phyloP scores from a whole-genome alignment of 164 flowering plant genomes.

The Stephania cephalantha region DNA sequence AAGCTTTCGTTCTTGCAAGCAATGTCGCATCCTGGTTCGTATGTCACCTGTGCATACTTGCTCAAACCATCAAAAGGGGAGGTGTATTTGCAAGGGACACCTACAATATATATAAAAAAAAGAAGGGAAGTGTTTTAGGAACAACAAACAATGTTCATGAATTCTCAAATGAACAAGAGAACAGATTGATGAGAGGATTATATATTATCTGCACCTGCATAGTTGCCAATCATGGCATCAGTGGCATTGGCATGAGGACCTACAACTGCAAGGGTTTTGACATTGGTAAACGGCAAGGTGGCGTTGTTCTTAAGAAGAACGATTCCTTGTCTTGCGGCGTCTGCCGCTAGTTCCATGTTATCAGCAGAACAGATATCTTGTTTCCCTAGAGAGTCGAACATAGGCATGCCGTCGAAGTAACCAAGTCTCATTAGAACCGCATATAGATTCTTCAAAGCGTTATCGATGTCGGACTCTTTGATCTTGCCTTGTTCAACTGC shows the following conservation, averaged over 20 bases:
- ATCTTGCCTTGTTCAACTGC: constrained; percentile 29
- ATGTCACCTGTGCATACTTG: neutral
- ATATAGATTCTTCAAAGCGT: constrained; percentile 28
- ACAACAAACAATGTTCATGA: neutral
- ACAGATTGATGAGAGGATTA: no score
- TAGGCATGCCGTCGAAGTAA: constrained; percentile 41
- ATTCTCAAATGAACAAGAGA: neutral
- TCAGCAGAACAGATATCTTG: constrained; percentile 33
- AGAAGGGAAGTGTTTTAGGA: neutral
- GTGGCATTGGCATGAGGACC: constrained; percentile 50
- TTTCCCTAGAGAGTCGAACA: constrained; percentile 23
- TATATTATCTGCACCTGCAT: constrained; percentile 25
- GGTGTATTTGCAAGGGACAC: constrained; percentile 18
- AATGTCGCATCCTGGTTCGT: constrained; percentile 14
- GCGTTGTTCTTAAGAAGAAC: constrained; percentile 43
- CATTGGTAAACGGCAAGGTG: constrained; percentile 28
- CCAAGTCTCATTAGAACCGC: constrained; percentile 40
- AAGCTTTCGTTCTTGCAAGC: constrained; percentile 5
- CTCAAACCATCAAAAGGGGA: constrained; percentile 17
- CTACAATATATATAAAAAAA: neutral
- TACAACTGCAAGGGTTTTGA: constrained; percentile 27
- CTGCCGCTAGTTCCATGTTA: constrained; percentile 36
- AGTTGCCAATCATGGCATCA: constrained; percentile 40
- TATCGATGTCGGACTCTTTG: constrained; percentile 27
- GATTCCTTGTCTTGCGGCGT: constrained; percentile 52